Conservation (phyloP, 768 basidiomycete species). For the Amanita fuliginea region DNA sequence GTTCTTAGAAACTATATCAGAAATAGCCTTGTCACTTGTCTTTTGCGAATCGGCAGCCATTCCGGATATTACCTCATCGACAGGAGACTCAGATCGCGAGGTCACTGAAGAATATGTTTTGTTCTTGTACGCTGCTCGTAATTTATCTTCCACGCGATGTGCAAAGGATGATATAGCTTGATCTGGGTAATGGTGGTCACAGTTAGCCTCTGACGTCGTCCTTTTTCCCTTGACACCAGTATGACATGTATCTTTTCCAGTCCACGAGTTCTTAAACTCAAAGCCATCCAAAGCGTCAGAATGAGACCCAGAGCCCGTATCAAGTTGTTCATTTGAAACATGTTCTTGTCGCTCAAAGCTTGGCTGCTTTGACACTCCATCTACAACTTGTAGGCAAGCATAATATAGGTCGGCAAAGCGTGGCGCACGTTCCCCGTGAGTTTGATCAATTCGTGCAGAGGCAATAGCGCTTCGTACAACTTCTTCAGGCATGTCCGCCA, state of each 20-base stretch:
- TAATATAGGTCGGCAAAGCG: constrained; percentile 31
- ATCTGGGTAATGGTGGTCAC: background rate
- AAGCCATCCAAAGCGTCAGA: background rate
- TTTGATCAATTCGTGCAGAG: constrained; percentile 16
- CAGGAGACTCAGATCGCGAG: background rate
- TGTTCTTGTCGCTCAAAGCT: background rate
- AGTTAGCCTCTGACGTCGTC: background rate
- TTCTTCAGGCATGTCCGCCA: constrained; percentile 16
- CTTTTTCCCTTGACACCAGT: background rate
- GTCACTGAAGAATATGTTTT: background rate
- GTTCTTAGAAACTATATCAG: background rate
- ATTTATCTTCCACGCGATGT: constrained; percentile 31
- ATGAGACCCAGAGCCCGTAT: background rate
- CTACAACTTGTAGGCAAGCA: constrained; percentile 18
- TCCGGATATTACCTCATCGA: background rate
- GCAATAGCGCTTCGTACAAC: constrained; percentile 22
- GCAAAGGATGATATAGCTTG: constrained; percentile 26
- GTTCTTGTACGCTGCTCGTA: constrained; percentile 12
- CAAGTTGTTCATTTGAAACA: background rate
- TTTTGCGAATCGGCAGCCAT: background rate
- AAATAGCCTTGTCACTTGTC: background rate
- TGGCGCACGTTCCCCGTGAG: constrained; percentile 15
- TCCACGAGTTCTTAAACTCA: background rate
- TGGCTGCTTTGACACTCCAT: constrained; percentile 2
- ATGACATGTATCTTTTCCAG: background rate